Evolutionary conservation across 345 rosid genomes (phyloP).

Genomic region (Camelina hispida): DNA sequence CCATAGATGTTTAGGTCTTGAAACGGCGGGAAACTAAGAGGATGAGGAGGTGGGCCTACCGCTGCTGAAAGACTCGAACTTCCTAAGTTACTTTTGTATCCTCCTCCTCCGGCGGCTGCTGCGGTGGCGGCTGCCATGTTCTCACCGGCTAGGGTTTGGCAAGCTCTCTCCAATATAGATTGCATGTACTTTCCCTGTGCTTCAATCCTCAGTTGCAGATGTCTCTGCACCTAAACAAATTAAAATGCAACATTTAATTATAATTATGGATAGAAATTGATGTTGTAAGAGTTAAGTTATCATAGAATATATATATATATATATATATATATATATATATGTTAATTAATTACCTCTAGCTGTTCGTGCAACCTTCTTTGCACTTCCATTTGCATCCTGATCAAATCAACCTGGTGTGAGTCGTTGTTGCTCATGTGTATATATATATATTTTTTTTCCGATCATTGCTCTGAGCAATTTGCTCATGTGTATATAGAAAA

Average conservation of each 20-base stretch:
- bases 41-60: constrained; percentile 44
- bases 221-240: constrained; percentile 81
- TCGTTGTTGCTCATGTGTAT: constrained; percentile 16
- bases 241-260: neutral
- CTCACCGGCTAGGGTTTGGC: constrained; percentile 87
- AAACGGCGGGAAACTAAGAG: constrained; percentile 77
- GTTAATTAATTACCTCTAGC: constrained; percentile 66
- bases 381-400: constrained; percentile 99
- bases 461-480: too few species aligned
- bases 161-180: constrained; percentile 90
- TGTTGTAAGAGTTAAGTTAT: neutral
- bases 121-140: constrained; percentile 56
- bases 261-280: neutral
- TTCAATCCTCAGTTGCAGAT: constrained; percentile 95
- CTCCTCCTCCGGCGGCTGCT: constrained; percentile 41
- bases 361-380: constrained; percentile 98
- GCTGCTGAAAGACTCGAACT: constrained; percentile 55
- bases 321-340: too few species aligned
- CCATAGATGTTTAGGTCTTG: constrained; percentile 96
- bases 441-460: too few species aligned
- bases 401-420: constrained; percentile 59
- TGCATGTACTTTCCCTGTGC: constrained; percentile 99
- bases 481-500: neutral
- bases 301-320: constrained; percentile 15
- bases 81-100: constrained; percentile 55